These are phyloP conservation scores for Moringa oleifera DNA, from an alignment of 345 rosid genomes.

Conservation along the genomic window DNA sequence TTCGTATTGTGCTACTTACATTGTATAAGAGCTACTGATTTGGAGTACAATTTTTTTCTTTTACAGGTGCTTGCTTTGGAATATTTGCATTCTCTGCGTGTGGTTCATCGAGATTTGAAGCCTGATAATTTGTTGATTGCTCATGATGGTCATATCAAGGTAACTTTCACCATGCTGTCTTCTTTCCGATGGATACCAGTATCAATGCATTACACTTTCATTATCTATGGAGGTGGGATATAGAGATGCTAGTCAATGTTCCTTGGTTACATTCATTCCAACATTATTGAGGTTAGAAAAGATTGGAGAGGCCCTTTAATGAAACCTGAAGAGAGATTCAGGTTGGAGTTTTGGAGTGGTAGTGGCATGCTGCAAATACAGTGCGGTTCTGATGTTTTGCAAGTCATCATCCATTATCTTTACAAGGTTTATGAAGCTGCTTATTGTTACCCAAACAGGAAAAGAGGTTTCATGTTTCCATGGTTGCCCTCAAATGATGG, in stretches of 20 bases:
- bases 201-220: neutral
- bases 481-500: neutral
- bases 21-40: constrained; percentile 1
- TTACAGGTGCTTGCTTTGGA: constrained; percentile 98
- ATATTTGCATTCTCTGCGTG: constrained; percentile 66
- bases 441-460: neutral
- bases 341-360: neutral
- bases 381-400: neutral
- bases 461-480: neutral
- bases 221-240: too few species aligned
- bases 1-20: neutral
- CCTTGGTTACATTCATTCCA: neutral
- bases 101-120: constrained; percentile 90
- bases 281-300: constrained; percentile 1
- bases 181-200: neutral
- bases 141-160: constrained; percentile 92
- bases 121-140: constrained; percentile 89
- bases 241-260: too few species aligned
- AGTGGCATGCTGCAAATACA: neutral
- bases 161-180: constrained; percentile 20
- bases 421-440: neutral
- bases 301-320: neutral
- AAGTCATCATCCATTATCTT: neutral
- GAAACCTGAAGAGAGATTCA: neutral
- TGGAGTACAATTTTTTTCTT: constrained; percentile 10